phyloP scores from a whole-genome alignment of 2,329 filamentous ascomycete genomes.

The Nemania sp. region DNA sequence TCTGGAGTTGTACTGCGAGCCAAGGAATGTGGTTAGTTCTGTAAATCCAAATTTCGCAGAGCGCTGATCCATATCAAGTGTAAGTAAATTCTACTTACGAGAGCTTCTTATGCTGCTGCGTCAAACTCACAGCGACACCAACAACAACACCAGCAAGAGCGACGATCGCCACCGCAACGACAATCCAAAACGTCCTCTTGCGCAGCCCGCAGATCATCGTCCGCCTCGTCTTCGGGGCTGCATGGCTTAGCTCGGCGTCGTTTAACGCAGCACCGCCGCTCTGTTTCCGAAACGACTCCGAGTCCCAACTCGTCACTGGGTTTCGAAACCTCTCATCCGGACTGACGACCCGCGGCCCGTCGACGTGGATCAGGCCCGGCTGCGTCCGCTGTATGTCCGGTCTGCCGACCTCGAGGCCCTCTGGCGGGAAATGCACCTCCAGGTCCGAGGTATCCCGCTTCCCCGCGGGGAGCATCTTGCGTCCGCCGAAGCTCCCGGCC shows the following conservation, averaged over 20 bases:
- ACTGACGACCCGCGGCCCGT: conserved; percentile 26
- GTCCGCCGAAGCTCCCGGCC: conserved; percentile 29
- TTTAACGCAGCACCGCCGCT: too few relatives aligned
- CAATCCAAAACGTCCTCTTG: conserved; percentile 24
- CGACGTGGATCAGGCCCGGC: conserved; percentile 29
- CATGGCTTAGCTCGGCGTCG: neutral
- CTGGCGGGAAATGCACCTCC: conserved; percentile 28
- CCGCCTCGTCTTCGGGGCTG: too few relatives aligned
- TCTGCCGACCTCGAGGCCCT: conserved; percentile 31
- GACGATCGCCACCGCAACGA: conserved; percentile 25
- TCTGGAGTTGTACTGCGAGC: conserved; percentile 14
- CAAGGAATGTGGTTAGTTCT: neutral
- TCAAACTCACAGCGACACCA: conserved; percentile 30
- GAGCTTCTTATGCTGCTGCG: too few relatives aligned
- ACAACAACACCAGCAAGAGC: conserved; percentile 27
- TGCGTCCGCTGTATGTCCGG: conserved; percentile 18
- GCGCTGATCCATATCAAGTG: too few relatives aligned
- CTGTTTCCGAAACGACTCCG: neutral
- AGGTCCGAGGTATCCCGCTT: conserved; percentile 21
- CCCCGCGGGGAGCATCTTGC: neutral
- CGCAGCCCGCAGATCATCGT: conserved; percentile 17
- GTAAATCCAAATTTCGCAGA: too few relatives aligned
- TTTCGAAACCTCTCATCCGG: conserved; percentile 23
- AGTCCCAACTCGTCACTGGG: conserved; percentile 4
- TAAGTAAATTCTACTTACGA: too few relatives aligned